Evolutionary conservation across 129 eudicot genomes (phyloP).

Genomic region (Escallonia rubra): DNA sequence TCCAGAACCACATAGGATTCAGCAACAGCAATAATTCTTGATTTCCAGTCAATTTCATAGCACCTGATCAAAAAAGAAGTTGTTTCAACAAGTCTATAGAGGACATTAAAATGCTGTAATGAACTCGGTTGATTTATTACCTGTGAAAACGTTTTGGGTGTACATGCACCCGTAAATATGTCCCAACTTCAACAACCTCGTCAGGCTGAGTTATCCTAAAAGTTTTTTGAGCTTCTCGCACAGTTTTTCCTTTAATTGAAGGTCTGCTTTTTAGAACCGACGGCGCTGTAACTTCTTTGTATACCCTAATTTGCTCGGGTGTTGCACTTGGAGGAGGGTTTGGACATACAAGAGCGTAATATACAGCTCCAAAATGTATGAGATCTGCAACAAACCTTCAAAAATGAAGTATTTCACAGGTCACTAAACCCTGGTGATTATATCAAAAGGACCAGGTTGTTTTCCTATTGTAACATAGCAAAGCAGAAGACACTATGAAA

Average conservation of each 20-base stretch:
- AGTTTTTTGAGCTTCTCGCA: conserved; percentile 86
- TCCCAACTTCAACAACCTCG: conserved; percentile 85
- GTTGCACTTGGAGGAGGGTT: conserved; percentile 89
- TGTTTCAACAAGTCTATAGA: neutral
- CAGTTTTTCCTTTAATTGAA: conserved; percentile 86
- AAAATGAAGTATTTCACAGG: conserved; percentile 16
- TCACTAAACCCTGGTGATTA: neutral
- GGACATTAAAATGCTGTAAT: neutral
- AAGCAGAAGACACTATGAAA: conserved; percentile 1
- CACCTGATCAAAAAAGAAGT: conserved; percentile 47
- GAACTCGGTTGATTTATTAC: conserved; percentile 25
- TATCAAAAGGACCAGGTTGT: neutral
- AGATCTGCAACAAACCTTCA: conserved; percentile 94
- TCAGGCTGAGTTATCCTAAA: conserved; percentile 54
- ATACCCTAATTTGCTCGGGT: conserved; percentile 52
- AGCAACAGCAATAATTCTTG: conserved; percentile 83
- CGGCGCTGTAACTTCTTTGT: conserved; percentile 64
- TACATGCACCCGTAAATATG: conserved; percentile 84
- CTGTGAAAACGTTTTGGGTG: conserved; percentile 96
- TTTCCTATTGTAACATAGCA: conserved; percentile 2
- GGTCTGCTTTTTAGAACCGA: conserved; percentile 52
- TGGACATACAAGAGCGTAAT: conserved; percentile 89
- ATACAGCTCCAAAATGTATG: conserved; percentile 89
- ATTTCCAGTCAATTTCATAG: conserved; percentile 93
- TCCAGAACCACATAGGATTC: conserved; percentile 80